Percentiles rank a stretch among this genome's conserved stretches.
Conservation (phyloP, 768 basidiomycete genomes). For the Tephrocybe sp. region DNA sequence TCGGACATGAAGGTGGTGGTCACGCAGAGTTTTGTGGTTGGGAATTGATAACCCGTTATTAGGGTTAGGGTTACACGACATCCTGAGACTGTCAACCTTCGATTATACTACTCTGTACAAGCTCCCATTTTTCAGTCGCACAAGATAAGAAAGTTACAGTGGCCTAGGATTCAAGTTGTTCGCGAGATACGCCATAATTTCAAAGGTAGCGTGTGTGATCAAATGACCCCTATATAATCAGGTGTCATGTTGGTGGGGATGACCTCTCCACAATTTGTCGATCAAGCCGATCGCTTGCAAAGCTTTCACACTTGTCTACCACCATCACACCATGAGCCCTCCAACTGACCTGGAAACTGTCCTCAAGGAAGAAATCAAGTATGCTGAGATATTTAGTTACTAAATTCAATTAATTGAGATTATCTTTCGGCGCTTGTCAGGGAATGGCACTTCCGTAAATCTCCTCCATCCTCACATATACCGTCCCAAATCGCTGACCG, state of each 20-base stretch:
- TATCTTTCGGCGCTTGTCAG: conserved; percentile 26
- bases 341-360: conserved; percentile 53
- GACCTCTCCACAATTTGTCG: no score
- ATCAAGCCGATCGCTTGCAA: neutral
- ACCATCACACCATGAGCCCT: conserved; percentile 12
- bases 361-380: conserved; percentile 63
- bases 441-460: conserved; percentile 80
- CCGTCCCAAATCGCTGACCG: neutral
- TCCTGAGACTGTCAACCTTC: no score
- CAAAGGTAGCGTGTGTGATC: no score
- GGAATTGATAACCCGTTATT: conserved; percentile 1
- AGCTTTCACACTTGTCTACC: neutral
- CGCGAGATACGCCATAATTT: no score
- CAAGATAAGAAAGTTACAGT: neutral
- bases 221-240: no score
- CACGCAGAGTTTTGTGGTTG: neutral
- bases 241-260: no score
- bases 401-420: neutral
- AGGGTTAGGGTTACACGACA: conserved; percentile 7
- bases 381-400: conserved; percentile 10
- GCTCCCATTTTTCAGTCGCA: no score
- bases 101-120: no score
- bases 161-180: no score
- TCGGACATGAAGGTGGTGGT: conserved; percentile 5
- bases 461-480: conserved; percentile 18